phyloP scores from a whole-genome alignment of 2,329 filamentous ascomycete genomes.

The Dactylellina cionopaga region DNA sequence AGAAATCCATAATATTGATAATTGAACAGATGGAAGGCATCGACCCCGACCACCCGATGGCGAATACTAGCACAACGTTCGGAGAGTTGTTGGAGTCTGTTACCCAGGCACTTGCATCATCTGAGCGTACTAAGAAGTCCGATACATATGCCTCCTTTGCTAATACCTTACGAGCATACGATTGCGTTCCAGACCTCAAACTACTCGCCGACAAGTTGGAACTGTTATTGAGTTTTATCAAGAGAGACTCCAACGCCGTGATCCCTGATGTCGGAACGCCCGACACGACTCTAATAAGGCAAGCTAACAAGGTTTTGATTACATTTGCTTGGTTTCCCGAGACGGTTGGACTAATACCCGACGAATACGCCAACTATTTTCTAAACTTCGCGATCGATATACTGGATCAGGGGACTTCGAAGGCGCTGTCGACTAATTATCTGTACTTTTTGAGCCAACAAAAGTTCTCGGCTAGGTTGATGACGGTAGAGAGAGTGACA shows the following conservation, averaged over 20 bases:
- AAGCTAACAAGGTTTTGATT: slow-evolving; percentile 79
- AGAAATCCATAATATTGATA: slow-evolving; percentile 60
- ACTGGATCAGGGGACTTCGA: slow-evolving; percentile 74
- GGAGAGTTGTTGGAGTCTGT: slow-evolving; percentile 85
- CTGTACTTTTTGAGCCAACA: slow-evolving; percentile 84
- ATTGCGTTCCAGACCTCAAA: slow-evolving; percentile 79
- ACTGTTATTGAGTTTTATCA: slow-evolving; percentile 81
- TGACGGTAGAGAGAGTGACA: slow-evolving; percentile 76
- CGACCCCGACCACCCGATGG: slow-evolving; percentile 63
- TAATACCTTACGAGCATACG: slow-evolving; percentile 79
- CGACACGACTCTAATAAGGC: slow-evolving; percentile 77
- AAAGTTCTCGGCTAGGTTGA: slow-evolving; percentile 77
- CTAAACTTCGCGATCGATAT: slow-evolving; percentile 83
- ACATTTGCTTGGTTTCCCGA: slow-evolving; percentile 79
- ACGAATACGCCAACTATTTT: slow-evolving; percentile 82
- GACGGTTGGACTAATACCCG: slow-evolving; percentile 75
- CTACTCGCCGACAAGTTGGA: slow-evolving; percentile 79
- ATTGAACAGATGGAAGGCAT: slow-evolving; percentile 60
- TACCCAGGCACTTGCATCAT: slow-evolving; percentile 79
- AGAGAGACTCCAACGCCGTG: slow-evolving; percentile 77
- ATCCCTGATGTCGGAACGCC: slow-evolving; percentile 64
- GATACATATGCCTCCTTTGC: slow-evolving; percentile 88
- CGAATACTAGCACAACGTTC: slow-evolving; percentile 66
- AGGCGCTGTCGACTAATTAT: slow-evolving; percentile 79
- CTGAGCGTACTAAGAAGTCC: slow-evolving; percentile 75